Base-by-base conservation (phyloP, 2,329 filamentous ascomycete genomes). In the Gnomoniopsis smithogilvyi region DNA sequence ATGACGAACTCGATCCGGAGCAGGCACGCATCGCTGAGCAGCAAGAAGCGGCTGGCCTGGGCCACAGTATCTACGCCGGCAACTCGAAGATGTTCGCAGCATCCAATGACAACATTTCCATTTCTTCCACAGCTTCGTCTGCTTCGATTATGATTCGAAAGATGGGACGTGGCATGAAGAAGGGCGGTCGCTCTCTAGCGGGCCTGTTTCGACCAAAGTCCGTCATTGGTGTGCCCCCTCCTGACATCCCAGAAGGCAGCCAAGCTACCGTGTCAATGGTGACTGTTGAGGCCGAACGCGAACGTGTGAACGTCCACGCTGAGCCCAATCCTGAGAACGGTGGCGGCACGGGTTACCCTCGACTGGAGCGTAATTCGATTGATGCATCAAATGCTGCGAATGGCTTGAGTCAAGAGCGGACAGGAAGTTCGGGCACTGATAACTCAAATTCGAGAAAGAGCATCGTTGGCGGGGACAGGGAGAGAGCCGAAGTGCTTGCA, bases 121-220 rank as follows among this genome's bases (percentile, higher is more conserved):
- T 96, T 64, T 94, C 91, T 1, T 96, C 92, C 3, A 96, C 91
- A 11, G 91, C 91, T 21, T 96, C 92, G 7, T 96, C 91, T 21
- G 91, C 91, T 36, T 96, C 92, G 33, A 87, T 96, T 67, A 96
- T 96, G 91, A 90, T 99, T 65, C 87, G 95, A 55, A 99, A 99
- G 78, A 99, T 99, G 95, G 95, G 95, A 58, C 92, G 92, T 64
- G 93, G 94, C n/a, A 90, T 98, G 86, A 98, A 96, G 82, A 96
- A 95, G 75, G 89, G 92, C 54, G 90, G 89, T 19, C 85, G 93
- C 51, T 97, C 93, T 24, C 84, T 99, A 56, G 96, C 96, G 65
- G 95, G 95, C 26, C 80, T 99, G 8, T 99, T 99, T 78, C 84
- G 95, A 63, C 94, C 95, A 0, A 99, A 98, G 73, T 98, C 94